Evolutionary conservation across 78 protist species (phyloP), one percentile per base, ranked within the genome.

Genomic region (Chrysochromulina parva): DNA sequence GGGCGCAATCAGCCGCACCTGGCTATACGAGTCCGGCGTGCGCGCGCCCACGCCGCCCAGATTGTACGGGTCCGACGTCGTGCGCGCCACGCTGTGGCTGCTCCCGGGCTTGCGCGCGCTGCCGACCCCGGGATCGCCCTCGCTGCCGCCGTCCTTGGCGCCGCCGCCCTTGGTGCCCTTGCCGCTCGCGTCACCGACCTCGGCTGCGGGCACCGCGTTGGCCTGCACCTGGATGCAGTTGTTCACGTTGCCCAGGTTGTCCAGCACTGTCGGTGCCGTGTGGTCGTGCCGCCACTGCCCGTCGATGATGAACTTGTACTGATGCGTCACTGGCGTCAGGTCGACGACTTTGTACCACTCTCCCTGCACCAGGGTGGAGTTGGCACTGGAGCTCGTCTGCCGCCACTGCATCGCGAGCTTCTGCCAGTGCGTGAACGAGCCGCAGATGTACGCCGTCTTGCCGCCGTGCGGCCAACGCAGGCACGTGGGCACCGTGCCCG

Each of bases 281-380:
- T 60, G 88, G 13, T 66, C 80, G 62, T 82, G 89, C 20, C 89
- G 0, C 93, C 93, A 91, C 62, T 58, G 86, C n/a, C 88, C 82
- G 58, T 91, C 90, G 53, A 91, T 60, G 17, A 91, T 55, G 81
- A 59, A 91, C 65, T 91, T 91, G 80, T 91, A 91, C 58, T 82
- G 88, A 26, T 85, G 57, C 54, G 2, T 24, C 10, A 88, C 93
- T 3, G 93, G 55, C 14, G 85, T 11, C 10, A 90, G 28, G 24
- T 74, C 60, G 1, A 74, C 22, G 5, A 53, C 88, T 62, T 78
- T 78, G 86, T 13, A 26, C 86, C 86, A 78, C 86, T 53, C 59
- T 28, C 86, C 86, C 73, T 10, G 47, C 26, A 24, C 47, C n/a
- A n/a, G n/a, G n/a, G n/a, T n/a, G n/a, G n/a, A n/a, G n/a, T n/a